phyloP scores from a whole-genome alignment of 2,329 filamentous ascomycete genomes.

The Monosporascus sp. region DNA sequence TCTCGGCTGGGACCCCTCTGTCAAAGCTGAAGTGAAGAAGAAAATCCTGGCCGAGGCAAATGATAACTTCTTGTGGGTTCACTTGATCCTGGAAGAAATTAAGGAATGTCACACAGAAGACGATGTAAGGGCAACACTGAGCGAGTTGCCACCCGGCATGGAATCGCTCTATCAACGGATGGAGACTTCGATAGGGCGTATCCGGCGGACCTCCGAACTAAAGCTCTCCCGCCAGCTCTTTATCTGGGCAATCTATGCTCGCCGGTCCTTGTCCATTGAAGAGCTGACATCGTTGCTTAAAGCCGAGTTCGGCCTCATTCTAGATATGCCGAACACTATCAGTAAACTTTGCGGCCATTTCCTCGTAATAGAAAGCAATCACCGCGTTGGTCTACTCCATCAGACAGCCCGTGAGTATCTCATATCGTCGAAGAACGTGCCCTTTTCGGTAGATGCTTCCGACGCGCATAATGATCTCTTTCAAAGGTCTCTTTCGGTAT shows the following conservation, averaged over 20 bases:
- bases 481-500: slow-evolving; percentile 1
- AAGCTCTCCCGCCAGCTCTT: slow-evolving; percentile 4
- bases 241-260: slow-evolving; percentile 8
- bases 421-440: not conserved
- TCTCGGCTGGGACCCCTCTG: slow-evolving; percentile 2
- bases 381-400: slow-evolving; percentile 7
- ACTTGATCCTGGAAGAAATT: slow-evolving; percentile 24
- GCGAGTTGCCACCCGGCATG: slow-evolving; percentile 26
- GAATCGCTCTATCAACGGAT: slow-evolving; percentile 12
- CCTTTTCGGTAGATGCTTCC: not conserved
- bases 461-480: slow-evolving; percentile 1
- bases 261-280: slow-evolving; percentile 3
- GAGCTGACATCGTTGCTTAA: slow-evolving; percentile 8
- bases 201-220: slow-evolving; percentile 2
- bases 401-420: slow-evolving; percentile 13
- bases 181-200: slow-evolving; percentile 3
- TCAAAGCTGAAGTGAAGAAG: slow-evolving; percentile 5
- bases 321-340: slow-evolving; percentile 8
- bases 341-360: slow-evolving; percentile 11
- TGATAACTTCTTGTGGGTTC: slow-evolving; percentile 31
- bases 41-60: slow-evolving; percentile 19
- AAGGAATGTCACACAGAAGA: slow-evolving; percentile 18
- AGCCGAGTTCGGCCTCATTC: slow-evolving; percentile 4
- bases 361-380: slow-evolving; percentile 5
- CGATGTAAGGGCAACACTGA: slow-evolving; percentile 18